Evolutionary conservation across 257 asterid species (phyloP).

Genomic region (Misopates orontium): DNA sequence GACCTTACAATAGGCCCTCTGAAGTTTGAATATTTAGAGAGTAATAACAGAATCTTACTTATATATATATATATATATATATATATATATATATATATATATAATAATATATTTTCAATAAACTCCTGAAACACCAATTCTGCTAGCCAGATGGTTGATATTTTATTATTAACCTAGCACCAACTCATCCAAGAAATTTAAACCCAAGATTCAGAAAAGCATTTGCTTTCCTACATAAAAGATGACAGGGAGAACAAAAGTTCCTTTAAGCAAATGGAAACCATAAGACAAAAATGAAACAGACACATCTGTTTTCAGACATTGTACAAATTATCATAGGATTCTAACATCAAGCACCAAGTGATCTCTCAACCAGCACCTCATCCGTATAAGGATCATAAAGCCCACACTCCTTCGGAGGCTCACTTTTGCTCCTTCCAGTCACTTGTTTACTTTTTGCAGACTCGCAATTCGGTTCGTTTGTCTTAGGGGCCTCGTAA

Average conservation of each 20-base stretch:
- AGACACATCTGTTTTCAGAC: slow-evolving; percentile 24
- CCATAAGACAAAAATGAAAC: slow-evolving; percentile 16
- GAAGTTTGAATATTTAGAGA: too few relatives aligned
- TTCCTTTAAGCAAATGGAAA: neutral
- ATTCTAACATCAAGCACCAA: slow-evolving; percentile 21
- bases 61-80: too few relatives aligned
- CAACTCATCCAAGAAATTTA: too few relatives aligned
- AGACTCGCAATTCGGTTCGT: slow-evolving; percentile 36
- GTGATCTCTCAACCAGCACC: slow-evolving; percentile 31
- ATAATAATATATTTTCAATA: too few relatives aligned
- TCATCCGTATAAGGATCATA: slow-evolving; percentile 42
- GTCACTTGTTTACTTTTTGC: slow-evolving; percentile 28
- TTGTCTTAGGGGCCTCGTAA: slow-evolving; percentile 55
- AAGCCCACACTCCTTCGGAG: slow-evolving; percentile 57
- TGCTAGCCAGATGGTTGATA: too few relatives aligned
- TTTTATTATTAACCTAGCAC: too few relatives aligned
- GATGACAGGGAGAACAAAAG: slow-evolving; percentile 7
- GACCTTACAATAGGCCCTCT: too few relatives aligned
- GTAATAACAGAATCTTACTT: too few relatives aligned
- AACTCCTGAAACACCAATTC: too few relatives aligned
- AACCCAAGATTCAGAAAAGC: neutral
- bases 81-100: too few relatives aligned
- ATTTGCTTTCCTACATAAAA: neutral
- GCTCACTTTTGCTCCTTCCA: slow-evolving; percentile 71
- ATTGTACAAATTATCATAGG: slow-evolving; percentile 7